A percentile compares a stretch with the other conserved stretches of the same genome.
Evolutionary conservation across 2,329 filamentous ascomycete species (phyloP).

Genomic region (Epichloe sylvatica): DNA sequence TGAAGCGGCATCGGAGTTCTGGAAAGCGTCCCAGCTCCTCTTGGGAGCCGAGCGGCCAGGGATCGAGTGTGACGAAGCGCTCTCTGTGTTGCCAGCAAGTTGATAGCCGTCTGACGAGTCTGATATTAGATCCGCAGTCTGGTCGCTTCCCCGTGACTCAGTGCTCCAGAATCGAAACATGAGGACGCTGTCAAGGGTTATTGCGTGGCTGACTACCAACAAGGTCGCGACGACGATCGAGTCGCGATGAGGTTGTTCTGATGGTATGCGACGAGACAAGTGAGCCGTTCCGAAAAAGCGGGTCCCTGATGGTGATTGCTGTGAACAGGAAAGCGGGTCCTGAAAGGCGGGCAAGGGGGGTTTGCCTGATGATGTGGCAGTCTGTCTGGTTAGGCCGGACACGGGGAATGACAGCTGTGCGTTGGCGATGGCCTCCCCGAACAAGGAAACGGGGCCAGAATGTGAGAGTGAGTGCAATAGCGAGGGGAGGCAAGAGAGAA

Average conservation of each 20-base stretch:
- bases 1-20: constrained; percentile 5
- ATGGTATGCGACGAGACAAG: constrained; percentile 6
- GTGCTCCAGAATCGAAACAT: constrained; percentile 51
- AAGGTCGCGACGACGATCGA: background rate
- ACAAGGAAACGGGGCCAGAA: background rate
- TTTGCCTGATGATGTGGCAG: constrained; percentile 7
- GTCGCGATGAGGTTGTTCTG: constrained; percentile 7
- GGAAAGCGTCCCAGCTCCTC: constrained; percentile 24
- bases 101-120: constrained; percentile 19
- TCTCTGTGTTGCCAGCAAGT: background rate
- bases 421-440: constrained; percentile 1
- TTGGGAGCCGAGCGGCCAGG: constrained; percentile 18
- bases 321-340: constrained; percentile 18
- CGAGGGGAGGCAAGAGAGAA: constrained; percentile 4
- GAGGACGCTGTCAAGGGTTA: constrained; percentile 24
- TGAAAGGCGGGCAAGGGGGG: constrained; percentile 8
- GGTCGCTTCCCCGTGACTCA: constrained; percentile 43
- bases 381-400: constrained; percentile 12
- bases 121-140: constrained; percentile 23
- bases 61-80: background rate
- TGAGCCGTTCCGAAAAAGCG: background rate
- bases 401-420: constrained; percentile 1
- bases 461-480: background rate
- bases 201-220: constrained; percentile 6
- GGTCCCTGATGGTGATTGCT: constrained; percentile 14